These are phyloP conservation scores for Trichomonas tenax DNA, from an alignment of 208 protist species.

Conservation along the genomic window DNA sequence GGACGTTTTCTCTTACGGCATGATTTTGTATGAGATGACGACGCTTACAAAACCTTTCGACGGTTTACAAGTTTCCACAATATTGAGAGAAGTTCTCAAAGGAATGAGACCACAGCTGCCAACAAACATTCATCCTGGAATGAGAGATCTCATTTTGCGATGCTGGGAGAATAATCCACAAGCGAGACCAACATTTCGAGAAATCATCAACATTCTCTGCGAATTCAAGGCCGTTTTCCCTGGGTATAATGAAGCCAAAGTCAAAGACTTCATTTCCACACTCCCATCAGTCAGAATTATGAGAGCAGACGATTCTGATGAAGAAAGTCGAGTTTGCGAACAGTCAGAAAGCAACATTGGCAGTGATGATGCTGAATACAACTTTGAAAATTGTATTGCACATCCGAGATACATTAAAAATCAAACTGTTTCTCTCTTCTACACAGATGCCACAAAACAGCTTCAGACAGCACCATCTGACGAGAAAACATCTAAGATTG, in stretches of 20 bases:
- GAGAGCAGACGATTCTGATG: background rate
- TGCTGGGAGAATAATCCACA: background rate
- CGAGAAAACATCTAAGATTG: background rate
- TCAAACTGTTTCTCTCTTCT: background rate
- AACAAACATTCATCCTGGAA: background rate
- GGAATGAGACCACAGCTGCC: background rate
- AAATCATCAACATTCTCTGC: background rate
- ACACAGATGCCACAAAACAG: background rate
- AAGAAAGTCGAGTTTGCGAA: background rate
- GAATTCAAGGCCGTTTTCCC: background rate
- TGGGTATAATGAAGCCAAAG: background rate
- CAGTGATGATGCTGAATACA: background rate
- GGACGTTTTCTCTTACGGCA: slow-evolving; percentile 26
- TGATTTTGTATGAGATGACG: background rate
- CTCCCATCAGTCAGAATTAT: background rate
- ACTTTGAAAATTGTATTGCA: background rate
- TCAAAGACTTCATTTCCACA: background rate
- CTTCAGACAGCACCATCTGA: background rate
- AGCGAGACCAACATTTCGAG: background rate
- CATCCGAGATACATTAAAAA: background rate
- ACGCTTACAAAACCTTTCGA: background rate
- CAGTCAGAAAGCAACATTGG: background rate
- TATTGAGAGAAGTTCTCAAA: background rate
- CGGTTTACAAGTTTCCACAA: background rate
- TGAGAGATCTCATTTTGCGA: background rate